Base-by-base conservation (phyloP, 2,329 filamentous ascomycete species). In the Penicillium sp. region DNA sequence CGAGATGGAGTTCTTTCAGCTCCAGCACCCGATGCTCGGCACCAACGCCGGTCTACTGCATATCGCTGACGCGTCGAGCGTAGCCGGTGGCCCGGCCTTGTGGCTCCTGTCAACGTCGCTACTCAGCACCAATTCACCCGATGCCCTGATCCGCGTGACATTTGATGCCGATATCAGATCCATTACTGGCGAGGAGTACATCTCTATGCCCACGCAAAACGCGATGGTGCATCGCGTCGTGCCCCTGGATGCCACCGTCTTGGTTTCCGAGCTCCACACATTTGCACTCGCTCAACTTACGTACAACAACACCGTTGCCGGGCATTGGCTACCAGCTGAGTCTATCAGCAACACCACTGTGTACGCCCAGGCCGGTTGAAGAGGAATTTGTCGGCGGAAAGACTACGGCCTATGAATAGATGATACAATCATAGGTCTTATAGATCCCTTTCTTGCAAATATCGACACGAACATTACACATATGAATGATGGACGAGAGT, bases 61-160 rank as follows among this genome's bases (percentile, higher is more conserved):
- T 34, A 57, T 62, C 39, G 60, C 57, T n/a, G 57, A 62, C 38
- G 60, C 60, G 1, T 62, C 60, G 28, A 62, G 48, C 22, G n/a
- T 14, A 6, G 48, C 43, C 17, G 56, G 50, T n/a, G 58, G 56
- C 22, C 56, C 60, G 7, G 60, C 60, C 35, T 39, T 62, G 49
- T 62, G 60, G 60, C 57, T 62, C 28, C n/a, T 62, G 49, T 59
- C 60, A 6, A 62, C 60, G 1, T 62, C 60, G 20, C 53, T 59
- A n/a, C 60, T 62, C 28, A 62, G 60, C 57, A 59, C 10, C 38
- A 37, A 59, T 22, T 62, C 60, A 1, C 53, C 57, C 17, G 60
- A 62, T 57, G 60, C 60, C 15, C 34, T 62, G 37, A 59, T 62
- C 43, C 54, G 60, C 15, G 60, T 62, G 5, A 62, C 54, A 34